Evolutionary conservation across 306 rosid species (phyloP).

Genomic region (Vigna angularis): DNA sequence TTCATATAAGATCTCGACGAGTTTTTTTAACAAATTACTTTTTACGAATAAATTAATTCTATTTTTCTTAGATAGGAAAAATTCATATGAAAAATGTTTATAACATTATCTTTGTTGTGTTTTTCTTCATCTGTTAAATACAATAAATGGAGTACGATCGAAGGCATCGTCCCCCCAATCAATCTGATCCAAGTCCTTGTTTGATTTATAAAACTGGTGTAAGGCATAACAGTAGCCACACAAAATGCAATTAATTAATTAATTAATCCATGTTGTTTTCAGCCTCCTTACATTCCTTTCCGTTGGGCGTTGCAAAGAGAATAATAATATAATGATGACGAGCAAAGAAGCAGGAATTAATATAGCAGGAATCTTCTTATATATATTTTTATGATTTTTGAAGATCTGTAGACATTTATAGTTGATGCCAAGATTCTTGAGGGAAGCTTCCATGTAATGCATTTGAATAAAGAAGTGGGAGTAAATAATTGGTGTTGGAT

Average conservation of each 20-base stretch:
- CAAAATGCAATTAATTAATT: slow-evolving; percentile 36
- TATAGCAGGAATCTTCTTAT: slow-evolving; percentile 35
- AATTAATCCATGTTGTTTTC: slow-evolving; percentile 54
- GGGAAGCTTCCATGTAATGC: slow-evolving; percentile 56
- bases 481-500: slow-evolving; percentile 30
- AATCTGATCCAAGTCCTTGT: slow-evolving; percentile 51
- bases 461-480: slow-evolving; percentile 32
- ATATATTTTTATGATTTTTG: slow-evolving; percentile 5
- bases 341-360: slow-evolving; percentile 46
- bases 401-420: slow-evolving; percentile 13
- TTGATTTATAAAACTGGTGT: slow-evolving; percentile 52
- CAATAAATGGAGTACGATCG: slow-evolving; percentile 7
- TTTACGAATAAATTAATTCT: no score
- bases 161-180: slow-evolving; percentile 48
- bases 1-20: no score
- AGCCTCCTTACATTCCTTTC: slow-evolving; percentile 46
- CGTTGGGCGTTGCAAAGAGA: slow-evolving; percentile 52
- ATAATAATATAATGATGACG: slow-evolving; percentile 44
- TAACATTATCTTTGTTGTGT: background rate
- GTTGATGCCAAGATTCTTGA: slow-evolving; percentile 38
- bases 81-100: no score
- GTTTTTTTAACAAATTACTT: no score
- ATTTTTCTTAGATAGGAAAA: no score
- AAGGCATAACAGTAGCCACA: slow-evolving; percentile 48
- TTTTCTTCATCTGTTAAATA: background rate